Base-by-base conservation (phyloP, 148 eudicot species). In the Pharnaceum exiguum region DNA sequence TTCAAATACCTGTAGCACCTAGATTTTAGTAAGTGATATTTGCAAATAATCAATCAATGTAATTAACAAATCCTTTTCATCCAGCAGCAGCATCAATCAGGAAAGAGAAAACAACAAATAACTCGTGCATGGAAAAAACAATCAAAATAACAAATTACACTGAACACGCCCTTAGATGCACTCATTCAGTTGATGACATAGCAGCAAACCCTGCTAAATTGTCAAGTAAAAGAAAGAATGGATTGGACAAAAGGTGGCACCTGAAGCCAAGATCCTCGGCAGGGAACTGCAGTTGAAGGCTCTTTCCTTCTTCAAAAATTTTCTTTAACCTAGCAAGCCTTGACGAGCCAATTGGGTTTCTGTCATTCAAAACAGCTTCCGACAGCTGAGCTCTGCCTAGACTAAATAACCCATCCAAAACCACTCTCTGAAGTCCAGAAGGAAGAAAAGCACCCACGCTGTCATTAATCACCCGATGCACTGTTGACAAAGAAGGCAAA, bases 251-350 rank as follows among this genome's bases (percentile, higher is more conserved):
- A 51, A n/a, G 45, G 27, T 16, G 28, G n/a, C 71, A 85, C 99
- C 96, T 78, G 76, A 85, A 93, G 67, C 99, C 99, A 25, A 93
- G 84, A 77, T 93, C 99, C 71, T 89, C 99, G n/a, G 95, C 99
- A 51, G 95, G 99, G 56, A 93, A 93, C 70, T 93, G 96, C 35
- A 93, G 87, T 73, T 93, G 99, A 69, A 93, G 91, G 80, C 99
- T 93, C 70, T 80, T 78, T 78, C 99, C 99, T 71, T 82, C 91
- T 71, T 89, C 91, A 86, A 89, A 83, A 51, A 83, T 93, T 19
- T 43, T 73, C 64, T 76, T 81, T 62, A 93, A 60, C 65, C 73
- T 83, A 33, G 86, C 79, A 54, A 93, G 96, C 74, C 99, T 79
- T 59, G 77, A 62, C 67, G 94, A 76, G 39, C 99, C 99, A 56